These are phyloP conservation scores for Cucumis sativus DNA, from an alignment of 306 rosid species.

Conservation along the genomic window Cucumber_9930_V3 NC_026660.2:19914001-19914500, in stretches of 20 bases:
- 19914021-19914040: slow-evolving; percentile 73
- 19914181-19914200: background rate
- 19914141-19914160: background rate
- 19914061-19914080: background rate
- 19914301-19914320: background rate
- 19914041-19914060: slow-evolving; percentile 9
- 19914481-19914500: background rate
- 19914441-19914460: background rate
- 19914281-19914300: background rate
- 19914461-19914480: background rate
- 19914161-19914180: background rate
- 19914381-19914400: background rate
- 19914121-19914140: background rate
- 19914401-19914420: background rate
- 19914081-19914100: background rate
- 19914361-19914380: background rate
- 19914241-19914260: background rate
- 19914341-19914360: background rate
- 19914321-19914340: background rate
- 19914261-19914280: background rate
- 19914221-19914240: background rate
- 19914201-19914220: background rate
- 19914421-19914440: background rate
- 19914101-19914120: background rate
- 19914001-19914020: slow-evolving; percentile 63